Conservation (phyloP, 2,329 filamentous ascomycete genomes). For the Polytolypa hystricis region DNA sequence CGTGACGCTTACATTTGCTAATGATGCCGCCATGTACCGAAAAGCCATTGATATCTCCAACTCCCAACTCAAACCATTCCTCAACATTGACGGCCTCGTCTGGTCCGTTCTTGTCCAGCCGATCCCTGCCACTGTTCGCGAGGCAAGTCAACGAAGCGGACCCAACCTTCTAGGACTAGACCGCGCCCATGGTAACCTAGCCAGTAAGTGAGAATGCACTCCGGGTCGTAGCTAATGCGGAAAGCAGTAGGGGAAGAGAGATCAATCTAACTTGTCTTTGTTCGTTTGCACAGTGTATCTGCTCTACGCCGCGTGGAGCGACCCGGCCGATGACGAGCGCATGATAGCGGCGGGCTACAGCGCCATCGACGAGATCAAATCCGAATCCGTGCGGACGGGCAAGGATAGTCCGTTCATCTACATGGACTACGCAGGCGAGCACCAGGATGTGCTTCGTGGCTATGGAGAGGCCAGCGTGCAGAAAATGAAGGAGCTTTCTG, state of each 20-base stretch:
- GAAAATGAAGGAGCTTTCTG: slow-evolving; percentile 8
- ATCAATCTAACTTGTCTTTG: too few relatives aligned
- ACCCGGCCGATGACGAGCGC: slow-evolving; percentile 21
- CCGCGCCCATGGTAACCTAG: slow-evolving; percentile 19
- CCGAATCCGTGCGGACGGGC: neutral
- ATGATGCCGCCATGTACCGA: slow-evolving; percentile 8
- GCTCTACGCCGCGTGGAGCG: slow-evolving; percentile 20
- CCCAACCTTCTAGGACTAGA: slow-evolving; percentile 26
- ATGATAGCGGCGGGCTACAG: slow-evolving; percentile 10
- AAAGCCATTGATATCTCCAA: slow-evolving; percentile 5
- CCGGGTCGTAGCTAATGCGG: too few relatives aligned
- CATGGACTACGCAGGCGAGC: slow-evolving; percentile 3
- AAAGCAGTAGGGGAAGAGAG: too few relatives aligned
- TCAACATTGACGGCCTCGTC: neutral
- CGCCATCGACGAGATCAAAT: neutral
- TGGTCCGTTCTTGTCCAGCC: slow-evolving; percentile 22
- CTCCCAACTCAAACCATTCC: slow-evolving; percentile 1
- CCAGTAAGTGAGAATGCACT: slow-evolving; percentile 26
- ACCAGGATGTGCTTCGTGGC: slow-evolving; percentile 2
- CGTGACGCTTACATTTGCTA: slow-evolving; percentile 10
- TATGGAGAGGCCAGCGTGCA: slow-evolving; percentile 10
- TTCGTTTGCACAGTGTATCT: slow-evolving; percentile 16
- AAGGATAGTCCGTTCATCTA: slow-evolving; percentile 1
- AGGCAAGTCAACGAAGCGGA: slow-evolving; percentile 21
- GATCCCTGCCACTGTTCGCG: slow-evolving; percentile 24